Conservation (phyloP, 768 basidiomycete species). For the Kwoniella bestiolae region DNA sequence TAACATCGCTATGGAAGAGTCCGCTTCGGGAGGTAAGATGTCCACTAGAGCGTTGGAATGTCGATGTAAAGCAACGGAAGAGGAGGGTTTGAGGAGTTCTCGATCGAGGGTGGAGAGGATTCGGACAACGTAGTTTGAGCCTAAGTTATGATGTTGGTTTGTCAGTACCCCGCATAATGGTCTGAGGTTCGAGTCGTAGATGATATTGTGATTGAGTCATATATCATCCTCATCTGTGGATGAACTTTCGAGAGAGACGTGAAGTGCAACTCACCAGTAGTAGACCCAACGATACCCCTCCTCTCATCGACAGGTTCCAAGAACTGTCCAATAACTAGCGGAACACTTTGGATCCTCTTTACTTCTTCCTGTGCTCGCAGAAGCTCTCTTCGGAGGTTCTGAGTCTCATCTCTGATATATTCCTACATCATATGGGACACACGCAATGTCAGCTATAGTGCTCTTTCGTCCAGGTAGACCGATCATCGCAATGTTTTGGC, state of each 20-base stretch:
- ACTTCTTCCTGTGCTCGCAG: conserved; percentile 99
- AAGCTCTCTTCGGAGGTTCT: conserved; percentile 95
- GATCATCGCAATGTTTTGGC: too few species aligned
- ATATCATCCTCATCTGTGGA: too few species aligned
- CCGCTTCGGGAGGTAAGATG: conserved; percentile 96
- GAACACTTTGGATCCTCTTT: conserved; percentile 97
- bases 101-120: conserved; percentile 96
- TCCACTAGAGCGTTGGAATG: conserved; percentile 99
- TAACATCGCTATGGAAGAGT: conserved; percentile 94
- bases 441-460: too few species aligned
- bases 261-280: conserved; percentile 63
- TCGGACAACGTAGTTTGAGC: conserved; percentile 96
- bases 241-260: too few species aligned
- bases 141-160: conserved; percentile 57
- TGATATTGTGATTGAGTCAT: too few species aligned
- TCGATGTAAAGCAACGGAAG: conserved; percentile 96
- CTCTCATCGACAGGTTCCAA: conserved; percentile 97
- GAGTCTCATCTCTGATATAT: conserved; percentile 99
- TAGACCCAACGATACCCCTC: conserved; percentile 95
- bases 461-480: too few species aligned
- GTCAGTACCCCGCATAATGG: too few species aligned
- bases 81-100: conserved; percentile 94
- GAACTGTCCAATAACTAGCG: conserved; percentile 98
- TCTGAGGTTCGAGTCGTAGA: background rate
- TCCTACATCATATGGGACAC: too few species aligned